A percentile compares a stretch with the other conserved stretches of the same genome.
Evolutionary conservation across 2,329 filamentous ascomycete species (phyloP).

Genomic region (Scolecobasidium constrictum): DNA sequence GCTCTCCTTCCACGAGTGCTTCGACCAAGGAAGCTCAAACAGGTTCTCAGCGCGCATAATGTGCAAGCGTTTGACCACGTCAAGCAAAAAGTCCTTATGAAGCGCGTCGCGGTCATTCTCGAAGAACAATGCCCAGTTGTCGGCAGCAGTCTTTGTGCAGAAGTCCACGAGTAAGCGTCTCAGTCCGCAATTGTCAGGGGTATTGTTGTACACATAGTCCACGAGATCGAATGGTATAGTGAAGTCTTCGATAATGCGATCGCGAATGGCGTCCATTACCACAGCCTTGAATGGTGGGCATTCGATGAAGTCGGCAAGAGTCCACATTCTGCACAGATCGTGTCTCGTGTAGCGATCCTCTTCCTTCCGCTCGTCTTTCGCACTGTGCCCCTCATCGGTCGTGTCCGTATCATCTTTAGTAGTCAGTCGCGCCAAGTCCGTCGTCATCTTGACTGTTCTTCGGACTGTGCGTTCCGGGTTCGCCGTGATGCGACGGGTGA

Average conservation of each 20-base stretch:
- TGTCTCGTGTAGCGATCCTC: background rate
- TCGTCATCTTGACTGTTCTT: too few relatives aligned
- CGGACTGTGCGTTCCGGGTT: background rate
- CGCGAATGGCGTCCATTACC: background rate
- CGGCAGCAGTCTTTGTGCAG: background rate
- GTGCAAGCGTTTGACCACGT: background rate
- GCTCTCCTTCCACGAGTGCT: background rate
- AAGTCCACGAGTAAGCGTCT: background rate
- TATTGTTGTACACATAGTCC: background rate
- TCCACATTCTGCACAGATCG: background rate
- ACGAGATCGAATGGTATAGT: background rate
- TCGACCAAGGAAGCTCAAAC: too few relatives aligned
- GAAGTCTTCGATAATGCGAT: background rate
- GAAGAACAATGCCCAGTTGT: background rate
- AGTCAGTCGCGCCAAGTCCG: too few relatives aligned
- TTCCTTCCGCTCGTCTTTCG: background rate
- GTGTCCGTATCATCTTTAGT: background rate
- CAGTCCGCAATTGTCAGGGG: background rate
- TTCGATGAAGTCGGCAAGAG: background rate
- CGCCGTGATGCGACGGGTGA: background rate
- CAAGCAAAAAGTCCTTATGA: background rate
- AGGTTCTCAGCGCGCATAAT: background rate
- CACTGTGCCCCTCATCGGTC: too few relatives aligned
- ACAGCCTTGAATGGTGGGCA: background rate
- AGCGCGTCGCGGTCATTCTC: background rate